Evolutionary conservation across 306 rosid genomes (phyloP), one percentile per base, ranked within the genome.

Genomic region (Oxytropis ochrocephala): DNA sequence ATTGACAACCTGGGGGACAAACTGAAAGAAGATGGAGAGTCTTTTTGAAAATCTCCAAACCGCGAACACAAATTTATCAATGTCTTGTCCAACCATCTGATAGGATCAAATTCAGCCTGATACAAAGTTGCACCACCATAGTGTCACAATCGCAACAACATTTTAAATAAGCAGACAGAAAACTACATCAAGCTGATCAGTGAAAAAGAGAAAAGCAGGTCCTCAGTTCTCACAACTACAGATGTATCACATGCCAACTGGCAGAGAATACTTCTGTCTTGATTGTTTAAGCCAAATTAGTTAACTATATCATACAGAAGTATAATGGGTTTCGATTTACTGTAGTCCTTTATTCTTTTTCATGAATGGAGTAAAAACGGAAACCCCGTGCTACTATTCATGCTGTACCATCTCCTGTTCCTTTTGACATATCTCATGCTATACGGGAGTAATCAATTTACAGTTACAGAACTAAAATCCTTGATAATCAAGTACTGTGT

Each of bases 81-180:
- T 72, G 99, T 83, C 82, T 91, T 94, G 76, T 94, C 99, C 89
- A 94, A 64, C 99, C 99, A 94, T 84, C 97, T 84, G 78, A 94
- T 85, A 74, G 99, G 99, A 76, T 94, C 99, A 84, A 91, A 94
- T 82, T 91, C 99, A 67, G 96, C 97, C 99, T 91, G 87, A 72
- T 81, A 74, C 30, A 73, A 47, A 80, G 46, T 77, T 61, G 64
- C 67, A 71, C 63, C 56, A 41, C 61, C 79, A 82, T 5, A 66
- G 64, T 46, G 60, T 72, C 61, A 75, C 30, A 65, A 35, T 35
- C 39, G 72, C 12, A 61, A 55, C 24, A 29, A 35, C 10, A 67
- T 56, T 11, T 65, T 21, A 64, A 7, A 43, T 33, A 65, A 60
- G 44, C 56, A 39, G 46, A 64, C 52, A 54, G 19, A 78, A 63